Evolutionary conservation across 2,329 filamentous ascomycete species (phyloP).

Genomic region (Parascedosporium putredinis): DNA sequence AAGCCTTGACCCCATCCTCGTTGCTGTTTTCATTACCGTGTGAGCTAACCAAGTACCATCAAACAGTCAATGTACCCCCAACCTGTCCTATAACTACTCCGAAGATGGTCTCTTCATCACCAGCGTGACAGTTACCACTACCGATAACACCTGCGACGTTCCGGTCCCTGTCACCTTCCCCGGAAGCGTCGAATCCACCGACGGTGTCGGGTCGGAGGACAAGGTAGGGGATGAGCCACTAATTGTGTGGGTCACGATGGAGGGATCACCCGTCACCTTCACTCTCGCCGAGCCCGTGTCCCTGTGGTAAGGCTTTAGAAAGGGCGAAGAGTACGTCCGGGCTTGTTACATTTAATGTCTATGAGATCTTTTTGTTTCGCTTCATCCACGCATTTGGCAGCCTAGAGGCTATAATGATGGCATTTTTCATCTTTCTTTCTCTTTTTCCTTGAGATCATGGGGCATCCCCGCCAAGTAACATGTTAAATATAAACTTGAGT

Average conservation of each 20-base stretch:
- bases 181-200: slow-evolving; percentile 27
- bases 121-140: slow-evolving; percentile 37
- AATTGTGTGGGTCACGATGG: slow-evolving; percentile 37
- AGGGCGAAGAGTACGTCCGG: too few species aligned
- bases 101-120: slow-evolving; percentile 32
- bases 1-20: background rate
- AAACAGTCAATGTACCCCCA: slow-evolving; percentile 30
- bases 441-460: background rate
- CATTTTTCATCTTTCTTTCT: background rate
- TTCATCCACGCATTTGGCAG: background rate
- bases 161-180: slow-evolving; percentile 46
- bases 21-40: background rate
- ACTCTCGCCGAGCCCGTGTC: slow-evolving; percentile 13
- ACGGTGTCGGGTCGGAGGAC: slow-evolving; percentile 32
- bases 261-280: slow-evolving; percentile 33
- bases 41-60: background rate
- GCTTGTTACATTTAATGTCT: too few species aligned
- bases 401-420: background rate
- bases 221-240: slow-evolving; percentile 43
- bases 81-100: slow-evolving; percentile 32
- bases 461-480: too few species aligned
- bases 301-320: background rate
- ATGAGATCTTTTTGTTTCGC: background rate
- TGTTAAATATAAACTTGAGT: too few species aligned
- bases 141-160: slow-evolving; percentile 37